A percentile compares a stretch with the other conserved stretches of the same genome.
Conservation (phyloP, 305 asterid species). For the Fraxinus floribunda region DNA sequence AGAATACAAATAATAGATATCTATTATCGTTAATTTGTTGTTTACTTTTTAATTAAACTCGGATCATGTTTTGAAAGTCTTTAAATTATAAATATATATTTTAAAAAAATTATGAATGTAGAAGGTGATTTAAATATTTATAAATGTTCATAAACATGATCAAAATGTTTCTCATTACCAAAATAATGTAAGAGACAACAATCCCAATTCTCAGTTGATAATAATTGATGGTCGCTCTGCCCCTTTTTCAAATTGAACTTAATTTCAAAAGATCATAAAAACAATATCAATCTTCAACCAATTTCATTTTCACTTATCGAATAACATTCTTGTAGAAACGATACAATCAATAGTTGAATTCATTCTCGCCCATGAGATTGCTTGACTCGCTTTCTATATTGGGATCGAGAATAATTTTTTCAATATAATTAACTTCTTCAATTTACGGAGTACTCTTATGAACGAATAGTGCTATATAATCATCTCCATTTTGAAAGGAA, state of each 20-base stretch:
- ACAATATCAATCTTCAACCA: not conserved
- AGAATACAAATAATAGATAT: not conserved
- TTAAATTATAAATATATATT: not conserved
- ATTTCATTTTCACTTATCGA: not conserved
- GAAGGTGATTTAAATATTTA: not conserved
- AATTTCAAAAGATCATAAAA: not conserved
- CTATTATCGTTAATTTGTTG: not conserved
- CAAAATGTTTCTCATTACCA: not conserved
- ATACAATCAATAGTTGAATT: not conserved
- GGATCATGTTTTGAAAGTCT: not conserved
- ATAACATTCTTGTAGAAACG: not conserved
- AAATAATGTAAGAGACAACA: not conserved
- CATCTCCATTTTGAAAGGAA: not conserved
- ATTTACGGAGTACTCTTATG: not conserved
- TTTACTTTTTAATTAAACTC: not conserved
- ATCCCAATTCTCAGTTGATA: not conserved
- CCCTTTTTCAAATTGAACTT: not conserved
- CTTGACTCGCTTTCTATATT: not conserved
- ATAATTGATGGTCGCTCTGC: not conserved
- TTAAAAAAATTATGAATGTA: not conserved
- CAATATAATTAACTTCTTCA: not conserved
- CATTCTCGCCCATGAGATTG: not conserved
- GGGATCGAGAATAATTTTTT: not conserved
- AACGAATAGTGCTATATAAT: not conserved
- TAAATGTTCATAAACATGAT: not conserved